These are phyloP conservation scores for Thielaviopsis punctulata DNA, from an alignment of 2,329 filamentous ascomycete species.

Conservation along the genomic window DNA sequence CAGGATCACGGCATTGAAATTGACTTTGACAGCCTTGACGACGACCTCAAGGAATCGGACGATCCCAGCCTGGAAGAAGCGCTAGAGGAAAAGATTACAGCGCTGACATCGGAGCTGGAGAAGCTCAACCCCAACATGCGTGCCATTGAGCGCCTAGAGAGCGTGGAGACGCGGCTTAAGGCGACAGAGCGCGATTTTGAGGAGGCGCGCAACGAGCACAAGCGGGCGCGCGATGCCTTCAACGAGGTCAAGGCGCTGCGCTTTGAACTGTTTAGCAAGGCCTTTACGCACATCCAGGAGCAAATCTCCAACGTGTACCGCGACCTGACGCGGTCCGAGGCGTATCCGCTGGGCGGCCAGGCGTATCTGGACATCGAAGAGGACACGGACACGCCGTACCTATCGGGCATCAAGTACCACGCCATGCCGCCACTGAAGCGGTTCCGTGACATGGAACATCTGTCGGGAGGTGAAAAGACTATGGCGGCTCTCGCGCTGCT, in stretches of 20 bases:
- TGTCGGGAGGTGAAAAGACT: slow-evolving; percentile 95
- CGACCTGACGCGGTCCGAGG: slow-evolving; percentile 74
- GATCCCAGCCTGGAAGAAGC: slow-evolving; percentile 56
- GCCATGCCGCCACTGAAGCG: slow-evolving; percentile 97
- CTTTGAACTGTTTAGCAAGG: slow-evolving; percentile 84
- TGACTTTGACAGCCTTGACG: slow-evolving; percentile 66
- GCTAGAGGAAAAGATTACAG: slow-evolving; percentile 60
- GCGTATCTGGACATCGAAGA: slow-evolving; percentile 82
- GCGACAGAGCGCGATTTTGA: slow-evolving; percentile 82
- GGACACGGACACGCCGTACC: slow-evolving; percentile 89
- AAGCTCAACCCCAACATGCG: slow-evolving; percentile 96
- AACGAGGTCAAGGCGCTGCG: slow-evolving; percentile 65
- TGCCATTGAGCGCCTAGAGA: slow-evolving; percentile 77
- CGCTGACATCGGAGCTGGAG: slow-evolving; percentile 63
- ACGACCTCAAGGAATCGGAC: slow-evolving; percentile 62
- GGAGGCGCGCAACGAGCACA: slow-evolving; percentile 57
- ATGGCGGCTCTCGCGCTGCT: slow-evolving; percentile 94
- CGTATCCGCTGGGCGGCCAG: slow-evolving; percentile 84
- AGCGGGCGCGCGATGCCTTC: slow-evolving; percentile 66
- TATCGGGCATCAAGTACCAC: slow-evolving; percentile 93
- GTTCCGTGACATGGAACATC: slow-evolving; percentile 97
- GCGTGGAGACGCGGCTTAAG: slow-evolving; percentile 66
- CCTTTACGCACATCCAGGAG: slow-evolving; percentile 85
- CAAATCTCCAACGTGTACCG: slow-evolving; percentile 91
- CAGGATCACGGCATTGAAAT: slow-evolving; percentile 86